Percentiles rank a stretch among this genome's conserved stretches.
These are phyloP conservation scores for Thielaviopsis cerberus DNA, from an alignment of 2,329 filamentous ascomycete species.

Conservation along the genomic window DNA sequence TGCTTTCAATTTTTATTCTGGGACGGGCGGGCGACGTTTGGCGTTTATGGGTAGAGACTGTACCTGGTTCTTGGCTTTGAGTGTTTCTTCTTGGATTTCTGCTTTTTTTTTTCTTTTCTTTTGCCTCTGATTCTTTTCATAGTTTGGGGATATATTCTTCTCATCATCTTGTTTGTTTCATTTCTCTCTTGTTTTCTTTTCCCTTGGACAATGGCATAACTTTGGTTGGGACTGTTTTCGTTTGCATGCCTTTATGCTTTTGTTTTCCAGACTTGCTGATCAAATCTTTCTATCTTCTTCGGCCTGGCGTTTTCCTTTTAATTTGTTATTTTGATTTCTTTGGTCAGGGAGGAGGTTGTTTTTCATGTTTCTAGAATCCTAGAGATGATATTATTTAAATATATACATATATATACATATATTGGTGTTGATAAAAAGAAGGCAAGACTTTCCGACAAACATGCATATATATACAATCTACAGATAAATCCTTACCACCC, in stretches of 20 bases:
- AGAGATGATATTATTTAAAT: background rate
- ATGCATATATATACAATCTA: background rate
- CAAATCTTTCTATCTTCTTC: background rate
- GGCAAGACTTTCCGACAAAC: background rate
- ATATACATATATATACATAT: background rate
- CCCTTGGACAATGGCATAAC: background rate
- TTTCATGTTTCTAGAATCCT: background rate
- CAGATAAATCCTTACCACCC: slow-evolving; percentile 32
- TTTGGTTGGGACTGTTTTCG: background rate
- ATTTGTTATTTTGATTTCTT: background rate
- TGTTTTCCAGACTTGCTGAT: background rate
- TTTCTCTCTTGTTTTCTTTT: background rate
- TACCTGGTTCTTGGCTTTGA: background rate
- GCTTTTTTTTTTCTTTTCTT: background rate
- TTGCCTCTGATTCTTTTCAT: background rate
- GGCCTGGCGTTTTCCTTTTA: background rate
- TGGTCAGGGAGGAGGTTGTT: background rate
- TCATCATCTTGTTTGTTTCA: background rate
- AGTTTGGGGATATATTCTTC: background rate
- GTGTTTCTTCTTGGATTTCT: background rate
- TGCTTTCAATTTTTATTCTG: background rate
- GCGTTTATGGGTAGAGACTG: background rate
- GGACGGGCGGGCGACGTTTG: background rate
- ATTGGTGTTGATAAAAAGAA: background rate
- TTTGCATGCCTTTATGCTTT: background rate